phyloP scores from a whole-genome alignment of 345 rosid genomes.

The Aurinia saxatilis region DNA sequence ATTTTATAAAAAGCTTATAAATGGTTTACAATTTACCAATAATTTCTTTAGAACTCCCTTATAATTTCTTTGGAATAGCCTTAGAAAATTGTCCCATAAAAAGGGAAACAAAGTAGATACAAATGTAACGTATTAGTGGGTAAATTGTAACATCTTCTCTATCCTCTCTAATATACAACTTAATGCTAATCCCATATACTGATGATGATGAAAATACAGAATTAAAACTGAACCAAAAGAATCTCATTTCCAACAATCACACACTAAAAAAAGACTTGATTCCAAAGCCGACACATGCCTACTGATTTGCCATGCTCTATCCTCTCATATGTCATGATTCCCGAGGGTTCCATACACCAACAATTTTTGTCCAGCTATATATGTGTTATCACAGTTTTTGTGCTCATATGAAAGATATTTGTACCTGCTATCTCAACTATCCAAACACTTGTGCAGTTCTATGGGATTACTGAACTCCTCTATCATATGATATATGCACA shows the following conservation, averaged over 20 bases:
- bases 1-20: too few relatives aligned
- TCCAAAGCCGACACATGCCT: conserved; percentile 12
- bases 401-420: neutral
- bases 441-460: conserved; percentile 68
- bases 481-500: conserved; percentile 62
- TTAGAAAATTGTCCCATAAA: neutral
- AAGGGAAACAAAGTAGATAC: conserved; percentile 9
- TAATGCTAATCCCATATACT: conserved; percentile 17
- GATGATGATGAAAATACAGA: conserved; percentile 9
- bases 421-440: conserved; percentile 78
- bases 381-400: neutral
- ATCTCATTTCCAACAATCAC: conserved; percentile 20
- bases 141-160: conserved; percentile 11
- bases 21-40: too few relatives aligned
- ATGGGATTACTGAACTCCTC: conserved; percentile 72
- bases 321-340: conserved; percentile 4
- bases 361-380: neutral
- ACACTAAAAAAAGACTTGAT: conserved; percentile 7
- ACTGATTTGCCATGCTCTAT: neutral
- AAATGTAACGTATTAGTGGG: conserved; percentile 20
- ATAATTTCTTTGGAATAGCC: too few relatives aligned
- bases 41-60: too few relatives aligned
- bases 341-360: too few relatives aligned
- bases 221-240: conserved; percentile 24
- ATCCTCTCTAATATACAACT: conserved; percentile 28